phyloP scores from a whole-genome alignment of 140 eudicot genomes.

The Erigeron philadelphicus region DNA sequence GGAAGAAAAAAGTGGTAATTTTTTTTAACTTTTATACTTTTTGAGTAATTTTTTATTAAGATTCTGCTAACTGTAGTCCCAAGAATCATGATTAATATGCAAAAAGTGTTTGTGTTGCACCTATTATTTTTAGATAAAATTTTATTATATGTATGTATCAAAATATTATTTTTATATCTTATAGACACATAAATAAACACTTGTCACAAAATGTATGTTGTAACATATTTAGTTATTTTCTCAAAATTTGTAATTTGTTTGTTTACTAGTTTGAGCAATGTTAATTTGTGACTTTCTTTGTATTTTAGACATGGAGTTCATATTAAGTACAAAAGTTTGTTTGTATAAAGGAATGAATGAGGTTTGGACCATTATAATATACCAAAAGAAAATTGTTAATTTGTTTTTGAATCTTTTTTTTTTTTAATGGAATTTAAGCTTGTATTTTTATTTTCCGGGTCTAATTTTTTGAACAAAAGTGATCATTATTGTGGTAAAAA shows the following conservation, averaged over 20 bases:
- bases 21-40: background rate
- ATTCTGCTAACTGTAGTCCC: too few species aligned
- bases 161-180: too few species aligned
- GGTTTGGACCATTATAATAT: constrained; percentile 11
- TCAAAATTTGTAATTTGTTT: constrained; percentile 13
- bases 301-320: background rate
- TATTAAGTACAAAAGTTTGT: background rate
- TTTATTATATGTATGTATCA: too few species aligned
- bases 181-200: background rate
- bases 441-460: background rate
- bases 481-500: background rate
- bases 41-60: too few species aligned
- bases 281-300: background rate
- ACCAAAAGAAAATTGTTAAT: background rate
- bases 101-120: too few species aligned
- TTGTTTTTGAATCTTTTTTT: constrained; percentile 3
- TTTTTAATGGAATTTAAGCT: constrained; percentile 2
- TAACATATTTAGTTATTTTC: background rate
- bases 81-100: too few species aligned
- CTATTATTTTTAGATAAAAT: too few species aligned
- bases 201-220: constrained; percentile 10
- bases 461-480: constrained; percentile 5
- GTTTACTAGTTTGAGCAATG: background rate
- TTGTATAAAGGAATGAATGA: constrained; percentile 11
- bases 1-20: constrained; percentile 54